Base-by-base conservation (phyloP, 2,329 filamentous ascomycete species). In the Aspergillus transmontanensis region DNA sequence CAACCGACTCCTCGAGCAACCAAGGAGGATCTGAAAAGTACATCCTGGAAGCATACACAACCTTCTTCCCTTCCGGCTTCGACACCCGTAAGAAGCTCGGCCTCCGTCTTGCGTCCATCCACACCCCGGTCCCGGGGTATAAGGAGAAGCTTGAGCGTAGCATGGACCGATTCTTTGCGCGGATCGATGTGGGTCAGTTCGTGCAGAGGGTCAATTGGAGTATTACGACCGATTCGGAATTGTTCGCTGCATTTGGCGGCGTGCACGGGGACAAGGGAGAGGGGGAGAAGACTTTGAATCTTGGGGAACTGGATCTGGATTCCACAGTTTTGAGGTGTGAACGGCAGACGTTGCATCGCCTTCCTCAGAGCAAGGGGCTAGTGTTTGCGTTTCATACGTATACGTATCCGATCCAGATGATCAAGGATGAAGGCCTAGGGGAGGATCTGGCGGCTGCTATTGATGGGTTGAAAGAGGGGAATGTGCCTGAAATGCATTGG, bases 311-410 rank as follows among this genome's bases (percentile, higher is more conserved):
- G 48, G 75, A 86, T 71, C 64, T 86, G 14, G 74, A 81, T 30
- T 77, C 83, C 64, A 83, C 81, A 0, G 74, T 79, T 45, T 59
- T 90, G 26, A 78, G 87, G 4, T 85, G 81, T 66, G 87, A 90
- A 73, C 77, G 86, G 36, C 87, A 90, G 78, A 87, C 85, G 0
- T 73, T 90, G 39, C 86, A 89, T 76, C 81, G 87, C 1, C 72
- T 90, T 30, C 86, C 86, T 4, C 66, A 75, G 55, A 84, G 80
- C 0, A 78, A 79, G 58, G 86, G 85, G 9, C 57, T 89, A 23
- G 81, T 89, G 0, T 90, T 90, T 75, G 81, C 79, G 0, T 86
- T 89, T 72, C 87, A 89, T 74, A 89, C 87, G 19, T 89, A 88
- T 73, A 76, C 82, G 62, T 89, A 89, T 73, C 80, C 81, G 1